Percentiles rank a stretch among this genome's conserved stretches.
Evolutionary conservation across 768 basidiomycete genomes (phyloP).

Genomic region (Leccinum ochraceum): DNA sequence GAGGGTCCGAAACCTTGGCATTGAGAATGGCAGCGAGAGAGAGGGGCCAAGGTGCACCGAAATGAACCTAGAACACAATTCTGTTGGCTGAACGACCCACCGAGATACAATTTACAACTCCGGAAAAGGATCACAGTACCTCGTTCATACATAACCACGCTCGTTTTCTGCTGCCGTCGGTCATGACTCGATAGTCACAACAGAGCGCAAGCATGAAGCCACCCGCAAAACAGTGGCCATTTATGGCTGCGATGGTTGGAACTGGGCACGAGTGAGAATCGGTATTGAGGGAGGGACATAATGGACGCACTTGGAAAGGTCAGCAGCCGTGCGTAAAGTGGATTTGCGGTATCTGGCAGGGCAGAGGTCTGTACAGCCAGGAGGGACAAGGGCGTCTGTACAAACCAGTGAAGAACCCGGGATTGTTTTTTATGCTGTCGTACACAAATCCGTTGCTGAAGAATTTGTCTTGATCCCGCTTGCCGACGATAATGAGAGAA

Average conservation of each 20-base stretch:
- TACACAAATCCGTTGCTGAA: slow-evolving; percentile 85
- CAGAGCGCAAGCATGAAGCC: slow-evolving; percentile 76
- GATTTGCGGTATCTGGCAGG: slow-evolving; percentile 67
- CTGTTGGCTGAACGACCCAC: slow-evolving; percentile 1
- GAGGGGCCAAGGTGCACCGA: slow-evolving; percentile 79
- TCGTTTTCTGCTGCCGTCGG: slow-evolving; percentile 71
- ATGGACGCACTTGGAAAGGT: slow-evolving; percentile 68
- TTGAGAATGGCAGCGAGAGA: slow-evolving; percentile 65
- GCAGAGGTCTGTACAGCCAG: not conserved
- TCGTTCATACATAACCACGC: slow-evolving; percentile 96
- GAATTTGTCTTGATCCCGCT: slow-evolving; percentile 78
- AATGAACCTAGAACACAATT: slow-evolving; percentile 58
- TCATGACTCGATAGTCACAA: slow-evolving; percentile 91
- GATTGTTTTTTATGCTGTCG: slow-evolving; percentile 48
- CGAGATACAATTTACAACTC: not conserved
- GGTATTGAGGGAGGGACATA: not conserved
- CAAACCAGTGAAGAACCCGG: slow-evolving; percentile 67
- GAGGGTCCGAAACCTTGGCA: slow-evolving; percentile 62
- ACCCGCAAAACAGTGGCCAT: slow-evolving; percentile 86
- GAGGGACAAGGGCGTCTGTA: not conserved
- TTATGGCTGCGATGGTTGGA: slow-evolving; percentile 76
- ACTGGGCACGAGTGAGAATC: slow-evolving; percentile 44
- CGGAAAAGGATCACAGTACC: slow-evolving; percentile 36
- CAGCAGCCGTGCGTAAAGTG: slow-evolving; percentile 65
- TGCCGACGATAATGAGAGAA: slow-evolving; percentile 76